These are phyloP conservation scores for Ustulina deusta DNA, from an alignment of 2,329 filamentous ascomycete genomes.

Conservation along the genomic window DNA sequence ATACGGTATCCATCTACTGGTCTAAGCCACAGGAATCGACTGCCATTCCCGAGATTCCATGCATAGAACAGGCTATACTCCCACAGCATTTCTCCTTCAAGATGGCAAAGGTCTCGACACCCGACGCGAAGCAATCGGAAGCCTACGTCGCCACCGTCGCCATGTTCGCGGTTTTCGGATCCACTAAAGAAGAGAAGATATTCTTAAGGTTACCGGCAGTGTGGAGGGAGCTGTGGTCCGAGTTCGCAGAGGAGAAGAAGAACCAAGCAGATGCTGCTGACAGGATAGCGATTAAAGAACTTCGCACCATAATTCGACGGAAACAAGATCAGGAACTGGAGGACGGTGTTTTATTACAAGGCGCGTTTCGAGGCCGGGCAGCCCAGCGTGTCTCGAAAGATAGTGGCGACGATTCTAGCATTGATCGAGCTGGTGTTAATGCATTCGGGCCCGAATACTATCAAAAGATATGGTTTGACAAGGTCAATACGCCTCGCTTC, in stretches of 20 bases:
- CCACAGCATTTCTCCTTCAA: conserved; percentile 72
- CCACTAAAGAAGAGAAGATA: conserved; percentile 86
- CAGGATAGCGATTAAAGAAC: conserved; percentile 72
- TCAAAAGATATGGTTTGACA: conserved; percentile 70
- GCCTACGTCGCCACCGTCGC: conserved; percentile 84
- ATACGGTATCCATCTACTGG: conserved; percentile 82
- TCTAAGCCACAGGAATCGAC: conserved; percentile 74
- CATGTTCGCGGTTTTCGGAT: conserved; percentile 82
- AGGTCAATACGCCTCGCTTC: conserved; percentile 70
- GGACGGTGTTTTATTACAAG: conserved; percentile 80
- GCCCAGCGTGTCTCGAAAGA: conserved; percentile 61
- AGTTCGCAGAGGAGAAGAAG: conserved; percentile 79
- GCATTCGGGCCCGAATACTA: conserved; percentile 61
- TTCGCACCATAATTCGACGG: conserved; percentile 77
- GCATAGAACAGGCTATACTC: conserved; percentile 60
- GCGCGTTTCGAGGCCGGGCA: conserved; percentile 76
- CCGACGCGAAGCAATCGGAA: conserved; percentile 85
- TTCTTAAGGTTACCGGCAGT: conserved; percentile 79
- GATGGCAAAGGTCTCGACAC: conserved; percentile 80
- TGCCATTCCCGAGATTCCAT: conserved; percentile 53
- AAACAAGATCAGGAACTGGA: conserved; percentile 76
- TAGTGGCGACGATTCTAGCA: conserved; percentile 59
- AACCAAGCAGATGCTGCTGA: conserved; percentile 77
- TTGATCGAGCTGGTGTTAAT: conserved; percentile 59
- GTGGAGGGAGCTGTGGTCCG: conserved; percentile 89